A percentile compares a stretch with the other conserved stretches of the same genome.
Evolutionary conservation across 257 asterid species (phyloP).

Genomic region (Oldenlandia corymbosa): DNA sequence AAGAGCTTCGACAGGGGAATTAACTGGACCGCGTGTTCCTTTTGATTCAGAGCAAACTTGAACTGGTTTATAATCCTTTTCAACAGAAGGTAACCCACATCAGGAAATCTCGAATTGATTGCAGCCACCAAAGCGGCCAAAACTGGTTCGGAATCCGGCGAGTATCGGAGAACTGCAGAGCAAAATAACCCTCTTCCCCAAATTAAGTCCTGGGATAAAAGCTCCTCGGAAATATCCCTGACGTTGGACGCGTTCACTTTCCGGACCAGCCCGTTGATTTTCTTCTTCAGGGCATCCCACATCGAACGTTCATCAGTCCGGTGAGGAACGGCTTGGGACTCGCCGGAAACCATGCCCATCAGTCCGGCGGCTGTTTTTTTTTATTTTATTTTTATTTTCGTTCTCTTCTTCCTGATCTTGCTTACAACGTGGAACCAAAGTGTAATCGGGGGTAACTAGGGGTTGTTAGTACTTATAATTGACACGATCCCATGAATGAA

Average conservation of each 20-base stretch:
- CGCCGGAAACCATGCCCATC: too few relatives aligned
- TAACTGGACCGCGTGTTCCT: slow-evolving; percentile 3
- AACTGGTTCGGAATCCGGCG: background rate
- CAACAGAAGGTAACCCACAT: slow-evolving; percentile 26
- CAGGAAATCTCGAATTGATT: slow-evolving; percentile 25
- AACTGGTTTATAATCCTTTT: slow-evolving; percentile 19
- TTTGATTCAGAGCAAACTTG: background rate
- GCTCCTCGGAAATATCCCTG: slow-evolving; percentile 6
- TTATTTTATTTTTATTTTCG: too few relatives aligned
- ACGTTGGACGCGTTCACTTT: slow-evolving; percentile 16
- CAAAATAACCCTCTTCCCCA: slow-evolving; percentile 35
- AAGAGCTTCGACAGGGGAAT: slow-evolving; percentile 13
- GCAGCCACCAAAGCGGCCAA: slow-evolving; percentile 21
- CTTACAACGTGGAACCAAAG: too few relatives aligned
- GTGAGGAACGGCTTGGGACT: too few relatives aligned
- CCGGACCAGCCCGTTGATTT: slow-evolving; percentile 14
- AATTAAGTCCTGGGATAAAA: slow-evolving; percentile 15
- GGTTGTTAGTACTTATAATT: too few relatives aligned
- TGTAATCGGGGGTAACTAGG: too few relatives aligned
- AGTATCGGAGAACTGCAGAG: slow-evolving; percentile 12
- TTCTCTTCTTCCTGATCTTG: too few relatives aligned
- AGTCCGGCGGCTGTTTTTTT: too few relatives aligned
- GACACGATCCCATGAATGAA: too few relatives aligned
- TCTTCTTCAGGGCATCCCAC: slow-evolving; percentile 27
- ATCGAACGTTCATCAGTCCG: slow-evolving; percentile 11